Evolutionary conservation across 257 asterid genomes (phyloP).

Genomic region (Knoxia roxburghii): DNA sequence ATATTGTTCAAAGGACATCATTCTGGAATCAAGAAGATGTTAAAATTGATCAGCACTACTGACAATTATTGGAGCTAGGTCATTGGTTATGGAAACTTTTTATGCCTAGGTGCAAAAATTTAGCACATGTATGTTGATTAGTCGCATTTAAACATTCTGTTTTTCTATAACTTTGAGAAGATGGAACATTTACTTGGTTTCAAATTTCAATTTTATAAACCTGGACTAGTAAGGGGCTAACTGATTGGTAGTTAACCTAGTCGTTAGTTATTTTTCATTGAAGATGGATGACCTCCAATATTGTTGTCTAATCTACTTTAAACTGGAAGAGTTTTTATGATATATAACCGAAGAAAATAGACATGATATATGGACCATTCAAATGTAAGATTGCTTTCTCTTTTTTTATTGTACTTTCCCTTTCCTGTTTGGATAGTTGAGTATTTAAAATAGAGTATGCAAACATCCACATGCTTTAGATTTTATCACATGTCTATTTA

Average conservation of each 20-base stretch:
- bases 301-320: background rate
- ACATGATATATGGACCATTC: background rate
- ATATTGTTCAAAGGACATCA: background rate
- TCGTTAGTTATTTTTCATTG: background rate
- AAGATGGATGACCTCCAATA: background rate
- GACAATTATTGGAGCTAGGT: background rate
- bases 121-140: background rate
- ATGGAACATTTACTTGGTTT: background rate
- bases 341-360: background rate
- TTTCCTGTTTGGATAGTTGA: background rate
- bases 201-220: background rate
- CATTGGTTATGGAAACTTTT: background rate
- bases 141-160: background rate
- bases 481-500: background rate
- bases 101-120: background rate
- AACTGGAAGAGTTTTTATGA: too few species aligned
- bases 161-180: background rate
- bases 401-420: too few species aligned
- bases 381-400: background rate
- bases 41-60: background rate
- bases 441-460: background rate
- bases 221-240: background rate
- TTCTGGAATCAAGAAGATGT: background rate
- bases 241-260: background rate
- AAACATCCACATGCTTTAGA: constrained; percentile 1